Percentiles rank a stretch among this genome's conserved stretches.
Conservation (phyloP, 2,329 filamentous ascomycete genomes). For the Tolypocladium nubicola region DNA sequence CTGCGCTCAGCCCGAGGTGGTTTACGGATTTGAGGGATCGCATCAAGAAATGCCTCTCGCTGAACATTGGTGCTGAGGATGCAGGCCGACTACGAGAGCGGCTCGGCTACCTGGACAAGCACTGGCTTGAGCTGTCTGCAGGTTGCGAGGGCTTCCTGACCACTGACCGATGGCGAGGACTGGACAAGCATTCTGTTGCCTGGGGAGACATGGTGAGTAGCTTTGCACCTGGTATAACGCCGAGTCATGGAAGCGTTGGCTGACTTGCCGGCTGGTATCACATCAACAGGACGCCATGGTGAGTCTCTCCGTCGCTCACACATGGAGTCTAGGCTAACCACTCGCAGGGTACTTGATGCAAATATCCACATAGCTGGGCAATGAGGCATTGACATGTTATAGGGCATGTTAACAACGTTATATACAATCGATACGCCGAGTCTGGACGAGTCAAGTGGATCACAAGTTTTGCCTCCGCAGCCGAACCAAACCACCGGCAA, state of each 20-base stretch:
- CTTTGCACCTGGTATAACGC: too few species aligned
- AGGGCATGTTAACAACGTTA: conserved; percentile 75
- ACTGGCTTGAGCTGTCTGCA: conserved; percentile 64
- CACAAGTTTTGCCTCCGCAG: conserved; percentile 52
- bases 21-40: conserved; percentile 14
- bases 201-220: conserved; percentile 76
- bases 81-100: conserved; percentile 4
- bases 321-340: conserved; percentile 1
- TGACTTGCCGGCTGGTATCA: conserved; percentile 2
- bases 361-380: accelerated
- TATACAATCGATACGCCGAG: conserved; percentile 77
- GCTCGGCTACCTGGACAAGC: conserved; percentile 11
- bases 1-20: conserved; percentile 14
- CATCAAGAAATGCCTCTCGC: conserved; percentile 7
- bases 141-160: conserved; percentile 70
- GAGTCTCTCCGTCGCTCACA: conserved; percentile 13
- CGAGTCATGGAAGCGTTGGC: conserved; percentile 2
- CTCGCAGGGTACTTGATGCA: background rate
- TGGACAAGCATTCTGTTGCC: conserved; percentile 57
- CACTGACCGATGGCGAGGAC: conserved; percentile 41
- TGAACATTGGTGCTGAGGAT: background rate
- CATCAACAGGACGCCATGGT: conserved; percentile 41
- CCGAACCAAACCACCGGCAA: conserved; percentile 48
- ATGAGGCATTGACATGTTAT: background rate
- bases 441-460: conserved; percentile 71